A percentile compares a stretch with the other conserved stretches of the same genome.
Evolutionary conservation across 2,329 filamentous ascomycete species (phyloP).

Genomic region (Ploettnerulaceae sp.): DNA sequence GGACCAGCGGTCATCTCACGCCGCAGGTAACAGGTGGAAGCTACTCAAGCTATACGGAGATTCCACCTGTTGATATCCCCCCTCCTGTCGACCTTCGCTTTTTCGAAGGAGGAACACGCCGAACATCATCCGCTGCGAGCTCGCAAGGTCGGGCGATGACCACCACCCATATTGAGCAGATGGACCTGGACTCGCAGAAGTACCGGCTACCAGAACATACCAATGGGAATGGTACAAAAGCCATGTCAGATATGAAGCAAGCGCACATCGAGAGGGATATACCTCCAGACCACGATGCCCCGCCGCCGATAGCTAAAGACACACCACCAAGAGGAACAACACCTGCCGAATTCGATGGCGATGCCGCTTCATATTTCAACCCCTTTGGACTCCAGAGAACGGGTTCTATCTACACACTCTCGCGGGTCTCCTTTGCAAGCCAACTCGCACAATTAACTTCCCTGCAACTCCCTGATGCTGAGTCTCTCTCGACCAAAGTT

Average conservation of each 20-base stretch:
- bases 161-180: constrained; percentile 35
- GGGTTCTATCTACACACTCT: constrained; percentile 90
- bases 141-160: constrained; percentile 28
- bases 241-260: constrained; percentile 50
- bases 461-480: constrained; percentile 80
- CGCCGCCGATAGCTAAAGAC: constrained; percentile 50
- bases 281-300: constrained; percentile 35
- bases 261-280: constrained; percentile 51
- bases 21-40: constrained; percentile 31
- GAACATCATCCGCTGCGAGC: constrained; percentile 23
- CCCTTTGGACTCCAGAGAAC: constrained; percentile 62
- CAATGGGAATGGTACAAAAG: constrained; percentile 63
- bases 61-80: constrained; percentile 11
- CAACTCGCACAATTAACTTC: constrained; percentile 90
- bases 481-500: constrained; percentile 76
- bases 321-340: constrained; percentile 40
- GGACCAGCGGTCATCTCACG: constrained; percentile 42
- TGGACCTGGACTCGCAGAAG: constrained; percentile 68
- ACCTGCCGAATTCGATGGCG: constrained; percentile 29
- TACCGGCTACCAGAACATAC: constrained; percentile 68
- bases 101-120: constrained; percentile 27
- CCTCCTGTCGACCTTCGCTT: constrained; percentile 22
- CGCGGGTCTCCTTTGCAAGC: constrained; percentile 84
- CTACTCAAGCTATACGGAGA: constrained; percentile 24
- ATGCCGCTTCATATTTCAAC: constrained; percentile 54